These are phyloP conservation scores for Phytophthora pini DNA, from an alignment of 352 stramenopile species.

Conservation along the genomic window DNA sequence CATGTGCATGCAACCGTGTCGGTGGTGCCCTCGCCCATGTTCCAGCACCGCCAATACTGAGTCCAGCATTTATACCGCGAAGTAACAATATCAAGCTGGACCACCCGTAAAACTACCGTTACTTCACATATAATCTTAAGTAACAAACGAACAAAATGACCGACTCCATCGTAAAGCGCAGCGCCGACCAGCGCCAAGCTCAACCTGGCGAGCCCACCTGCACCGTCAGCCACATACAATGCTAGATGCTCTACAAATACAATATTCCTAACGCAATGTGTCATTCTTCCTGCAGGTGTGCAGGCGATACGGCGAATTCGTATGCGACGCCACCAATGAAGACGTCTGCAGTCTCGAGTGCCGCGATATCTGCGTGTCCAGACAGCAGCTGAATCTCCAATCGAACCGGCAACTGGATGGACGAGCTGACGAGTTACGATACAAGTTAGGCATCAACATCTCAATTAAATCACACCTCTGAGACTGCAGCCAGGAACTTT, in stretches of 20 bases:
- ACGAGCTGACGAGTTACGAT: conserved; percentile 28
- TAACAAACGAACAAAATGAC: conserved; percentile 5
- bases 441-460: conserved; percentile 43
- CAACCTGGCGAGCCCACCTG: conserved; percentile 48
- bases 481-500: neutral
- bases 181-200: conserved; percentile 43
- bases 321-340: conserved; percentile 83
- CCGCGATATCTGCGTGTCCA: conserved; percentile 50
- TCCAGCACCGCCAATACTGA: conserved; percentile 1
- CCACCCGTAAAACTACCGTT: neutral
- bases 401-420: conserved; percentile 4
- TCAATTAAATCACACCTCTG: conserved; percentile 1
- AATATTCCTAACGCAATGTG: neutral
- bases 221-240: conserved; percentile 36
- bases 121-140: conserved; percentile 5
- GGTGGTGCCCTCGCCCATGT: neutral
- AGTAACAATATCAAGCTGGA: conserved; percentile 11
- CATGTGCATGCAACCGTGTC: neutral
- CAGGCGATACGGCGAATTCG: conserved; percentile 75
- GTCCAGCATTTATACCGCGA: conserved; percentile 1
- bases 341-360: conserved; percentile 88
- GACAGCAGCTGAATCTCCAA: conserved; percentile 10
- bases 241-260: neutral
- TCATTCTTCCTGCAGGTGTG: conserved; percentile 50
- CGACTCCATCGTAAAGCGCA: conserved; percentile 31